A percentile compares a stretch with the other conserved stretches of the same genome.
Conservation (phyloP, 2,329 filamentous ascomycete genomes). For the Exophiala lecanii-corni region DNA sequence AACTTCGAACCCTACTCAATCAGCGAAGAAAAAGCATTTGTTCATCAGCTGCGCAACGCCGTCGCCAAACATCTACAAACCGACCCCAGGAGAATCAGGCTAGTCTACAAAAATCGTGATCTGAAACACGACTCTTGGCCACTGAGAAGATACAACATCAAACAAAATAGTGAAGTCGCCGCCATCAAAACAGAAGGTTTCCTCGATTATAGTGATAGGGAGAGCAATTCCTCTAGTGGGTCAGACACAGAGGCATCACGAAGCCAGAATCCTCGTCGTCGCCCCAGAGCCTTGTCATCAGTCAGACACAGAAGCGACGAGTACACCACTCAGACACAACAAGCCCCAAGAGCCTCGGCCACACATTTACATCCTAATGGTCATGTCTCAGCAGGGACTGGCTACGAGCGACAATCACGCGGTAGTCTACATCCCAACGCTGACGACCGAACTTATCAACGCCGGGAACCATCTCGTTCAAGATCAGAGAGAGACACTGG, state of each 20-base stretch:
- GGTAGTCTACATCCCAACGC: slow-evolving; percentile 12
- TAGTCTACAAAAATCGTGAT: slow-evolving; percentile 45
- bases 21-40: slow-evolving; percentile 40
- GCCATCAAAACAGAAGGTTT: slow-evolving; percentile 40
- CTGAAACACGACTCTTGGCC: slow-evolving; percentile 38
- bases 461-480: slow-evolving; percentile 20
- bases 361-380: slow-evolving; percentile 19
- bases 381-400: slow-evolving; percentile 12
- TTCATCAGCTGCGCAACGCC: slow-evolving; percentile 38
- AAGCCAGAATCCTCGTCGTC: slow-evolving; percentile 17
- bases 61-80: slow-evolving; percentile 37
- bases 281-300: slow-evolving; percentile 20
- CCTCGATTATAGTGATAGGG: slow-evolving; percentile 22
- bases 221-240: slow-evolving; percentile 23
- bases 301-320: slow-evolving; percentile 22
- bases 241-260: slow-evolving; percentile 14
- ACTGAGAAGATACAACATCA: slow-evolving; percentile 42
- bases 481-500: no score
- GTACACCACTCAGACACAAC: slow-evolving; percentile 10
- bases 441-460: slow-evolving; percentile 14
- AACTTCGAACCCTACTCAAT: slow-evolving; percentile 45
- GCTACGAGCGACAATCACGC: slow-evolving; percentile 18
- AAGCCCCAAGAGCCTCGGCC: slow-evolving; percentile 4
- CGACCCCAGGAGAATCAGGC: slow-evolving; percentile 35
- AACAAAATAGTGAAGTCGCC: slow-evolving; percentile 45